Conservation (phyloP, 805 yeast genomes). For the Lipomyces spencermartinsiae region DNA sequence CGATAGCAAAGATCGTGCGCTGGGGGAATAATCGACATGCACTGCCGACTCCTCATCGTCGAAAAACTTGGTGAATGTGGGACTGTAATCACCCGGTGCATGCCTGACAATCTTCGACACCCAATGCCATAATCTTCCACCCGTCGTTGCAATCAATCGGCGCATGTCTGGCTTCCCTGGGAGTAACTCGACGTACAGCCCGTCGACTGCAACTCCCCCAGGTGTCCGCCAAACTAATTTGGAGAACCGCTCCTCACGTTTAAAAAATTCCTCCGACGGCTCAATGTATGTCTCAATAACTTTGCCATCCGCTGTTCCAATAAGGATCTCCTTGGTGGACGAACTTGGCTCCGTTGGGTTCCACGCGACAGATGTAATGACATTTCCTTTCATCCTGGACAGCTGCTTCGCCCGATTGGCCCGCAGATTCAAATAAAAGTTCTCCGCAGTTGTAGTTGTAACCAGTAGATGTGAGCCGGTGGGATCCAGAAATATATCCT, state of each 20-base stretch:
- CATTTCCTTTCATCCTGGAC: slow-evolving; percentile 55
- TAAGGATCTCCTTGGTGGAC: slow-evolving; percentile 55
- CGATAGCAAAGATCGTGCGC: slow-evolving; percentile 17
- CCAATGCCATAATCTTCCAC: slow-evolving; percentile 38
- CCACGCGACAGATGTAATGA: slow-evolving; percentile 54
- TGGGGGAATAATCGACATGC: slow-evolving; percentile 31
- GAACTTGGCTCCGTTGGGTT: slow-evolving; percentile 47
- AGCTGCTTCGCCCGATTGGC: slow-evolving; percentile 53
- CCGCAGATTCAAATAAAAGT: slow-evolving; percentile 55
- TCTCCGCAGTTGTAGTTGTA: slow-evolving; percentile 55
- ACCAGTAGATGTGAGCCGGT: slow-evolving; percentile 60
- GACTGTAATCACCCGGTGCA: slow-evolving; percentile 40
- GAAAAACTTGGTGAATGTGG: slow-evolving; percentile 43
- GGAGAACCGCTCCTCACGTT: slow-evolving; percentile 51
- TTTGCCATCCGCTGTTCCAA: slow-evolving; percentile 58
- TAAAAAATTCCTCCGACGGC: slow-evolving; percentile 53
- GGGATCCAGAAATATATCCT: slow-evolving; percentile 56
- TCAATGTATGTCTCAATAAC: slow-evolving; percentile 58
- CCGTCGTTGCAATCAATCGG: slow-evolving; percentile 26
- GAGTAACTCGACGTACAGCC: slow-evolving; percentile 32
- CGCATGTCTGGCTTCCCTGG: slow-evolving; percentile 39
- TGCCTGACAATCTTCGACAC: slow-evolving; percentile 32
- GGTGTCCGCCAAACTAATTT: slow-evolving; percentile 52
- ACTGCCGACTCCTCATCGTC: slow-evolving; percentile 39
- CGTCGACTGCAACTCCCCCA: slow-evolving; percentile 40